Base-by-base conservation (phyloP, 2,329 filamentous ascomycete species). In the Ascochyta pisi region DNA sequence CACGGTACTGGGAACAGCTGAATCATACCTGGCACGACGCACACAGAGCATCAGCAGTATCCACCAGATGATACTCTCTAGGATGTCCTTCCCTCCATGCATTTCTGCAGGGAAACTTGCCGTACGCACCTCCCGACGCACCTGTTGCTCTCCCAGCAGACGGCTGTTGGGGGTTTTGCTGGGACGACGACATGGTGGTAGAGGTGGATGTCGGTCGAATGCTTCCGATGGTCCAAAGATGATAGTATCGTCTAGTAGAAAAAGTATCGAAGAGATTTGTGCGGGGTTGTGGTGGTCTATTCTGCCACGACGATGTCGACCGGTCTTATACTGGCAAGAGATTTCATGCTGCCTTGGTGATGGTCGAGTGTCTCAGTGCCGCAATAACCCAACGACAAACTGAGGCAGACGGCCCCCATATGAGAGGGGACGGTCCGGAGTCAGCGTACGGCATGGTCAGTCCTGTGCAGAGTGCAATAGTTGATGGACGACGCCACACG, bases 1-100 rank as follows among this genome's bases (percentile, higher is more conserved):
- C 51, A 58, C 53, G 57, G 47, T 51, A 39, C 50, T 50, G 44
- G 50, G 40, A 37, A 58, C 38, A 50, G 51, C 45, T 54, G 50
- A 47, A 49, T 62, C 64, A 61, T 46, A 69, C 66, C 60, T 61
- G 58, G 53, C 66, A 69, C 53, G 65, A 61, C 31, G 62, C 57
- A 56, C 66, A 69, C 40, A 64, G 31, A 34, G 50, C 50, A 47
- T 53, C 65, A 53, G 64, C 61, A 16, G 53, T 54, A 48, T 64
- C 58, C 13, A 68, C 60, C 42, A 58, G 57, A 38, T 56, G 59
- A 53, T 66, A 65, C 26, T 64, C 55, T 38, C 53, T 46, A 15
- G 65, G 65, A 43, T 67, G 66, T 8, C 61, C 62, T n/a, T 58
- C 50, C n/a, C 62, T 53, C 34, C 57, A 55, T 45, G 59, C 61